Evolutionary conservation across 106 monocot species (phyloP).

Genomic region (Dioscorea zingiberensis): DNA sequence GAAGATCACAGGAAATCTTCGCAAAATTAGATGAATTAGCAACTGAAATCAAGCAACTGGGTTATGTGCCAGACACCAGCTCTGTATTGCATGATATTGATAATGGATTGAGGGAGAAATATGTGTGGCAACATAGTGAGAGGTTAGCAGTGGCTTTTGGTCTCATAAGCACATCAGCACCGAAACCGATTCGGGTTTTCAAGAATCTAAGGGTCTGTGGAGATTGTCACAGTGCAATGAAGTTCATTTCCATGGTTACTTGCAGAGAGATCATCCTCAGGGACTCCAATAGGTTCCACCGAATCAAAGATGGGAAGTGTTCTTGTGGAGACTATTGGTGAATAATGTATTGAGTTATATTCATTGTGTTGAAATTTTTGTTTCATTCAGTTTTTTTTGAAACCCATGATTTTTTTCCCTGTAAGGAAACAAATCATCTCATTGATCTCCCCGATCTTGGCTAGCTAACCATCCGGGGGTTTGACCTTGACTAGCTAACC

Average conservation of each 20-base stretch:
- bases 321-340: conserved; percentile 73
- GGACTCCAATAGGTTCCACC: conserved; percentile 59
- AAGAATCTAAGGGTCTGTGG: conserved; percentile 76
- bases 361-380: too few species aligned
- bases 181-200: conserved; percentile 54
- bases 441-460: too few species aligned
- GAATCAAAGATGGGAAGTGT: conserved; percentile 41
- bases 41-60: conserved; percentile 48
- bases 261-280: conserved; percentile 39
- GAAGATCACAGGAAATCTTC: conserved; percentile 40
- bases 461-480: too few species aligned
- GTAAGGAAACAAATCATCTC: too few species aligned
- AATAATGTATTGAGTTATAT: not conserved
- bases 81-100: conserved; percentile 69
- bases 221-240: conserved; percentile 66
- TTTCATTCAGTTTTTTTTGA: too few species aligned
- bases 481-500: too few species aligned
- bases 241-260: conserved; percentile 35
- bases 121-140: conserved; percentile 72
- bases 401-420: too few species aligned
- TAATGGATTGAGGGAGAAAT: conserved; percentile 59
- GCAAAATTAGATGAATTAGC: conserved; percentile 42
- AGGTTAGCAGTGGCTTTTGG: conserved; percentile 83
- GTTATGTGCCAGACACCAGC: conserved; percentile 50
- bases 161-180: conserved; percentile 43